Percentiles rank a stretch among this genome's conserved stretches.
Evolutionary conservation across 2,329 filamentous ascomycete genomes (phyloP).

Genomic region (Alternaria arbusti): DNA sequence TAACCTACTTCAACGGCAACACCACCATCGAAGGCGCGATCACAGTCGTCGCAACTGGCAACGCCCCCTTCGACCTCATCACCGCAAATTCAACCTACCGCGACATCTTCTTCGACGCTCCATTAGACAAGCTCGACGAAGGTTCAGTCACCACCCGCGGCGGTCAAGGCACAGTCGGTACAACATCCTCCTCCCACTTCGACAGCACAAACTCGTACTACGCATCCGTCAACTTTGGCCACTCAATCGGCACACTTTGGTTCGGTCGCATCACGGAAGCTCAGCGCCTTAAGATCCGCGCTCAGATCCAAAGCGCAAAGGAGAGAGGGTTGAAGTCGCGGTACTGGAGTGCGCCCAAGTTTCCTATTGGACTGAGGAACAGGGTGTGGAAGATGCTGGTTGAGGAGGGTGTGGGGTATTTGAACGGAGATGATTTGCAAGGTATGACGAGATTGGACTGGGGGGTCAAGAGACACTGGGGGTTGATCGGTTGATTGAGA

Average conservation of each 20-base stretch:
- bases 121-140: slow-evolving; percentile 49
- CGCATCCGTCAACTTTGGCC: slow-evolving; percentile 65
- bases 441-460: slow-evolving; percentile 58
- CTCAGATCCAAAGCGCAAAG: slow-evolving; percentile 61
- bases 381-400: slow-evolving; percentile 62
- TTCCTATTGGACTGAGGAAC: slow-evolving; percentile 62
- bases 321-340: slow-evolving; percentile 60
- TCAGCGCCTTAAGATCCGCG: slow-evolving; percentile 57
- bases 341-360: slow-evolving; percentile 64
- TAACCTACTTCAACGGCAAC: slow-evolving; percentile 59
- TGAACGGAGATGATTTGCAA: slow-evolving; percentile 65
- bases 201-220: slow-evolving; percentile 68
- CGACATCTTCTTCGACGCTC: slow-evolving; percentile 64
- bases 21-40: slow-evolving; percentile 52
- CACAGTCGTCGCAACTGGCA: slow-evolving; percentile 62
- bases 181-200: slow-evolving; percentile 44
- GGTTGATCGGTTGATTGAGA: slow-evolving; percentile 24
- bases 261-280: slow-evolving; percentile 54
- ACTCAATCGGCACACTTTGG: slow-evolving; percentile 60
- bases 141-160: slow-evolving; percentile 3
- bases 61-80: slow-evolving; percentile 58
- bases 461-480: slow-evolving; percentile 42
- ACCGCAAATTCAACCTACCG: slow-evolving; percentile 56
- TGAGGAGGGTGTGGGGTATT: slow-evolving; percentile 61
- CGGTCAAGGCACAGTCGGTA: slow-evolving; percentile 57